phyloP scores from a whole-genome alignment of 495 filamentous ascomycete genomes.

The Schizothecium vesticola region DNA sequence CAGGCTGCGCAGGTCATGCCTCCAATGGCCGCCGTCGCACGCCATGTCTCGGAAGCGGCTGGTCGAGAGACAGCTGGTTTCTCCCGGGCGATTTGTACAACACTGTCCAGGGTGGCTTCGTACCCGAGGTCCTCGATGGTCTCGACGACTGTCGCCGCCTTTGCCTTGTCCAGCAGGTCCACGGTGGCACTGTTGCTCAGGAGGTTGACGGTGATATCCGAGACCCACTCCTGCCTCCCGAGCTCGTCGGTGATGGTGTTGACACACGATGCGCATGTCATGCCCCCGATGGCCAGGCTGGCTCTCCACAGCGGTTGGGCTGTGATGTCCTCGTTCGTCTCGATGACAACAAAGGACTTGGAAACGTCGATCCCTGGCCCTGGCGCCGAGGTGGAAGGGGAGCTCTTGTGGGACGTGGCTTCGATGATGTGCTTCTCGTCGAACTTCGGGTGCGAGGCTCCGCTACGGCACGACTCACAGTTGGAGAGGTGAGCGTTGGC shows the following conservation, averaged over 20 bases:
- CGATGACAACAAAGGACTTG: constrained; percentile 22
- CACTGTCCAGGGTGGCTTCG: constrained; percentile 58
- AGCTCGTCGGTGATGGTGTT: constrained; percentile 61
- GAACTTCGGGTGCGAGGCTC: not conserved
- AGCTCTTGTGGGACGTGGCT: constrained; percentile 7
- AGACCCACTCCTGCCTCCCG: constrained; percentile 57
- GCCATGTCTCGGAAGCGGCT: constrained; percentile 36
- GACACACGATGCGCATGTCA: constrained; percentile 81
- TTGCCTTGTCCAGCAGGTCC: constrained; percentile 50
- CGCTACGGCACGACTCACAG: constrained; percentile 29
- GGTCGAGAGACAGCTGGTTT: constrained; percentile 17
- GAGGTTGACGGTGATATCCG: constrained; percentile 59
- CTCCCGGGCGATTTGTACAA: constrained; percentile 30
- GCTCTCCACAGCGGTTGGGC: constrained; percentile 41
- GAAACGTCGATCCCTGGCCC: constrained; percentile 7
- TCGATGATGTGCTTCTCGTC: constrained; percentile 15
- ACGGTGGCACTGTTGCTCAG: constrained; percentile 66
- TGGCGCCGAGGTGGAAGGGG: not conserved
- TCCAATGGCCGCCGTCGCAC: constrained; percentile 62
- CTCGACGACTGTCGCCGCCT: constrained; percentile 53
- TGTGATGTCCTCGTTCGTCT: constrained; percentile 14
- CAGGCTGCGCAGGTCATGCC: constrained; percentile 87
- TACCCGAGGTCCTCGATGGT: constrained; percentile 80
- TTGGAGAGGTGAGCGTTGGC: constrained; percentile 26
- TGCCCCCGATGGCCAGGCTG: constrained; percentile 68